Evolutionary conservation across 345 rosid species (phyloP).

Genomic region (Moricandia arvensis): DNA sequence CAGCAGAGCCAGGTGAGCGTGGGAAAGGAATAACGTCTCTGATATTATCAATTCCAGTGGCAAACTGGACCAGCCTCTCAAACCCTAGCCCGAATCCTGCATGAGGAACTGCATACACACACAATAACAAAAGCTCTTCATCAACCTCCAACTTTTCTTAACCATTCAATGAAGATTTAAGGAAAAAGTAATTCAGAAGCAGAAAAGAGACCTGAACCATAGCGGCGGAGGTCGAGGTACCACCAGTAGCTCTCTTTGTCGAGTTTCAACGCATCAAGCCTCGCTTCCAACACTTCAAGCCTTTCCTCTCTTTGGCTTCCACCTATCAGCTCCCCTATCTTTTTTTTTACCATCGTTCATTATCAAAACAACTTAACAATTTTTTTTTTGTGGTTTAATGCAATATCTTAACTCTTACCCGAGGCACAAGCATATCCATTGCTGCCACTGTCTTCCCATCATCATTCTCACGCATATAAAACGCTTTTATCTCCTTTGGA

Average conservation of each 20-base stretch:
- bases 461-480: slow-evolving; percentile 95
- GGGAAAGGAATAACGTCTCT: slow-evolving; percentile 96
- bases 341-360: slow-evolving; percentile 8
- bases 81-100: slow-evolving; percentile 95
- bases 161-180: background rate
- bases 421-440: slow-evolving; percentile 98
- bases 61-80: slow-evolving; percentile 95
- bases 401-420: slow-evolving; percentile 46
- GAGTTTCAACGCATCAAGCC: slow-evolving; percentile 73
- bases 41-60: slow-evolving; percentile 89
- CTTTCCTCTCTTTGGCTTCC: slow-evolving; percentile 99
- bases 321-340: slow-evolving; percentile 96
- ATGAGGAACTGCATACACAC: slow-evolving; percentile 72
- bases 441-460: slow-evolving; percentile 99
- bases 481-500: slow-evolving; percentile 98
- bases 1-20: slow-evolving; percentile 86
- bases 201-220: slow-evolving; percentile 76
- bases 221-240: slow-evolving; percentile 96
- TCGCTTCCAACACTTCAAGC: slow-evolving; percentile 73
- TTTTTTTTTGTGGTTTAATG: background rate
- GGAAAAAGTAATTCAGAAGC: background rate
- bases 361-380: background rate
- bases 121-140: slow-evolving; percentile 4
- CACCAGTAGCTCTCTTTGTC: slow-evolving; percentile 90
- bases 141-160: slow-evolving; percentile 6